Percentiles rank a stretch among this genome's conserved stretches.
Evolutionary conservation across 129 eudicot genomes (phyloP).

Genomic region (Artemisia annua): DNA sequence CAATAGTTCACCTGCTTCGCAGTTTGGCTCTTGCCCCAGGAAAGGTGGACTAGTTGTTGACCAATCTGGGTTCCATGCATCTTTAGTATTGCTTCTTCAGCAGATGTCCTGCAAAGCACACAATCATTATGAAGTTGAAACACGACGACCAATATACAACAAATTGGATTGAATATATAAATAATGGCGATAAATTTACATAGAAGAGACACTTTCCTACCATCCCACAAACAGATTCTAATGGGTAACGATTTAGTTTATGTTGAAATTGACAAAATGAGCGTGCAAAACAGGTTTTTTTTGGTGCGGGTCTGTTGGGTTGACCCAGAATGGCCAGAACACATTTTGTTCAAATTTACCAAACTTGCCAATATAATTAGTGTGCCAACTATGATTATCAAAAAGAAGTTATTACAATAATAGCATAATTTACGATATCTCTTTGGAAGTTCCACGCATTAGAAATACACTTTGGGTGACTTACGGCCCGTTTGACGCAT

Average conservation of each 20-base stretch:
- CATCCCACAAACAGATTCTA: conserved; percentile 1
- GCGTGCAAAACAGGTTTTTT: not conserved
- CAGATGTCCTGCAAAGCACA: conserved; percentile 59
- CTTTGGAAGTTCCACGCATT: too few species aligned
- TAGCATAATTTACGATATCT: not conserved
- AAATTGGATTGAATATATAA: not conserved
- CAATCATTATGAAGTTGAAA: conserved; percentile 7
- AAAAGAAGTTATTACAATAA: not conserved
- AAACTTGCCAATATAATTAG: not conserved
- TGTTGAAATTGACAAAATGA: not conserved
- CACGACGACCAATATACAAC: conserved; percentile 1
- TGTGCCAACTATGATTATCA: not conserved
- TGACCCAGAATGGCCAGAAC: not conserved
- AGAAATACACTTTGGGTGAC: not conserved
- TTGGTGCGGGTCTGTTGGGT: not conserved
- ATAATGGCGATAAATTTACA: not conserved
- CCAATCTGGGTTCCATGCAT: conserved; percentile 90
- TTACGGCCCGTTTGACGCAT: not conserved
- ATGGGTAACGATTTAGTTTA: not conserved
- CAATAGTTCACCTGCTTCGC: conserved; percentile 59
- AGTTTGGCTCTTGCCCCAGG: conserved; percentile 87
- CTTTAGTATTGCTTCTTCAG: conserved; percentile 97
- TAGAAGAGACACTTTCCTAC: not conserved
- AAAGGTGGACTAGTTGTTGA: conserved; percentile 82
- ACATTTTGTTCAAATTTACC: too few species aligned